phyloP scores from a whole-genome alignment of 495 filamentous ascomycete genomes.

The Staphylotrichum tortipilum region DNA sequence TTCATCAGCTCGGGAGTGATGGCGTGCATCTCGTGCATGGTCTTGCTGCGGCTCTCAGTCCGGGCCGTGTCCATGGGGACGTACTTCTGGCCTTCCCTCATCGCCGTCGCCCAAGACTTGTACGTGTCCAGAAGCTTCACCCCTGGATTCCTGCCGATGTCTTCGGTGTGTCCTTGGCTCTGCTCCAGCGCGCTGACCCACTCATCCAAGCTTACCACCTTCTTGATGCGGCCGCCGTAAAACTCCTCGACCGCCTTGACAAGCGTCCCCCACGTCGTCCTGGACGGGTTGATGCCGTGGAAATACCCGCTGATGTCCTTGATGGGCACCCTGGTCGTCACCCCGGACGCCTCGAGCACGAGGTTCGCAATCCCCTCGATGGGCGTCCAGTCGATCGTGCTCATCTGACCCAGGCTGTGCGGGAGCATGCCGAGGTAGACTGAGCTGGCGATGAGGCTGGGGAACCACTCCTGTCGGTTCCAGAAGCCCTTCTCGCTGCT shows the following conservation, averaged over 20 bases:
- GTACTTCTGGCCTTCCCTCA: slow-evolving; percentile 12
- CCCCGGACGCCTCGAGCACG: slow-evolving; percentile 29
- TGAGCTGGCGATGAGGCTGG: slow-evolving; percentile 38
- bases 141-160: slow-evolving; percentile 32
- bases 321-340: slow-evolving; percentile 17
- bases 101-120: slow-evolving; percentile 17
- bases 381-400: slow-evolving; percentile 48
- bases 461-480: slow-evolving; percentile 53
- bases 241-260: slow-evolving; percentile 27
- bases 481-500: slow-evolving; percentile 35
- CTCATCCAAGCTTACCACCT: slow-evolving; percentile 29
- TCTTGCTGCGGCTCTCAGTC: slow-evolving; percentile 26
- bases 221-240: slow-evolving; percentile 29
- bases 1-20: slow-evolving; percentile 38
- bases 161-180: slow-evolving; percentile 23
- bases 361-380: slow-evolving; percentile 36
- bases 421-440: slow-evolving; percentile 36
- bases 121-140: slow-evolving; percentile 41
- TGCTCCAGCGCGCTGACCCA: slow-evolving; percentile 34
- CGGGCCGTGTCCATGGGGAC: slow-evolving; percentile 24
- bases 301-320: slow-evolving; percentile 34
- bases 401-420: slow-evolving; percentile 28
- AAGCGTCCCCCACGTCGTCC: slow-evolving; percentile 29
- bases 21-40: slow-evolving; percentile 28
- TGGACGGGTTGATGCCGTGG: slow-evolving; percentile 40